Percentiles rank a stretch among this genome's conserved stretches.
These are phyloP conservation scores for Papiliotrema nemorosa DNA, from an alignment of 1,284 basidiomycete species.

Conservation along the genomic window DNA sequence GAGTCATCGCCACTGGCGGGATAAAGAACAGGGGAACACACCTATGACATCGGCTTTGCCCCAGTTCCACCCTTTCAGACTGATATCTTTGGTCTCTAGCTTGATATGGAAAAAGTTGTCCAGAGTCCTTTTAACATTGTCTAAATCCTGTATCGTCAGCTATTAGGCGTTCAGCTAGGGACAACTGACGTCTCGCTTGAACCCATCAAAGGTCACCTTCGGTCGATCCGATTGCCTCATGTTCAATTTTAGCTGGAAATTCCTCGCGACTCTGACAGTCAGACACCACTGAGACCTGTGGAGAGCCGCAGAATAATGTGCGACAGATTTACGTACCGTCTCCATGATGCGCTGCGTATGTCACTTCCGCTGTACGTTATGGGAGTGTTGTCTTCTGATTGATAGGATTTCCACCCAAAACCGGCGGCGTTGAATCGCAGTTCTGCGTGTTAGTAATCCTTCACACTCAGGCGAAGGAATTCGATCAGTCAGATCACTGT, in stretches of 20 bases:
- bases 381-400: conserved; percentile 55
- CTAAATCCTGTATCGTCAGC: conserved; percentile 64
- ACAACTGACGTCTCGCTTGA: conserved; percentile 72
- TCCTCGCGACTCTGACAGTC: conserved; percentile 68
- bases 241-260: conserved; percentile 80
- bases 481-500: background rate
- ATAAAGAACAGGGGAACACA: conserved; percentile 47
- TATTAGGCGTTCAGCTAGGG: conserved; percentile 4
- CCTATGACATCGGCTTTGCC: conserved; percentile 92
- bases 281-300: background rate
- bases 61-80: conserved; percentile 98
- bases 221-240: conserved; percentile 59
- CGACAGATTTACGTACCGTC: conserved; percentile 50
- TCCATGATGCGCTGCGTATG: conserved; percentile 86
- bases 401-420: conserved; percentile 75
- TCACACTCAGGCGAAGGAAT: background rate
- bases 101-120: conserved; percentile 82
- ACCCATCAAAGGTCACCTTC: conserved; percentile 85
- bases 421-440: conserved; percentile 82
- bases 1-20: conserved; percentile 1
- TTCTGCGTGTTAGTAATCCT: conserved; percentile 55
- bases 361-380: conserved; percentile 67
- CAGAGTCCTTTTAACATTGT: conserved; percentile 67
- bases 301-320: background rate
- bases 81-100: conserved; percentile 80